These are phyloP conservation scores for Globisporangium carolinianum DNA, from an alignment of 352 stramenopile species.

Conservation along the genomic window DNA sequence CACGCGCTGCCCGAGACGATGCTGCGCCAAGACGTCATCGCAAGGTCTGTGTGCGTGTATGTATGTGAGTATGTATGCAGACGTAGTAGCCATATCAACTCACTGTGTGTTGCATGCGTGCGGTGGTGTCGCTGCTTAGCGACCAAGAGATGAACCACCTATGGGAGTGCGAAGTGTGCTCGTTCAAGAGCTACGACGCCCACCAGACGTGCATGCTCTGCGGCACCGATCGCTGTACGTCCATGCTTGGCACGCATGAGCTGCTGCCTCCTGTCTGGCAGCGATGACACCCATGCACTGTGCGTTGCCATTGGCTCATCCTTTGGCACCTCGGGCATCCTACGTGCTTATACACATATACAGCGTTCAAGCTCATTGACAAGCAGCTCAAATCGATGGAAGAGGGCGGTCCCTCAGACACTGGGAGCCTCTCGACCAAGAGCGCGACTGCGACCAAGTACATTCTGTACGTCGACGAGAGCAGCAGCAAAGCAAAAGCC, in stretches of 20 bases:
- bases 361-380: slow-evolving; percentile 65
- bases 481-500: slow-evolving; percentile 35
- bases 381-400: slow-evolving; percentile 25
- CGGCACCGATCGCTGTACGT: slow-evolving; percentile 69
- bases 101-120: not conserved
- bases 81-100: not conserved
- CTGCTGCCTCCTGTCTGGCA: too few species aligned
- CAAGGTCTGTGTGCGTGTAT: slow-evolving; percentile 23
- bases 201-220: slow-evolving; percentile 87
- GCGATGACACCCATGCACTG: too few species aligned
- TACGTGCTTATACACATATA: not conserved
- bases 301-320: not conserved
- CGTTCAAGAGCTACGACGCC: slow-evolving; percentile 88
- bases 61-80: not conserved
- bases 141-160: slow-evolving; percentile 81
- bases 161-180: slow-evolving; percentile 91
- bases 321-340: not conserved
- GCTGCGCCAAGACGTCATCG: slow-evolving; percentile 83
- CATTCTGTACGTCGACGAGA: slow-evolving; percentile 60
- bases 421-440: slow-evolving; percentile 27
- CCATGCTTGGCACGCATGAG: too few species aligned
- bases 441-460: slow-evolving; percentile 49
- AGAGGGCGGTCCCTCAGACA: slow-evolving; percentile 18
- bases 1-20: slow-evolving; percentile 76
- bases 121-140: slow-evolving; percentile 10